Evolutionary conservation across 331 rosid species (phyloP), one percentile per base, ranked within the genome.

Genomic region (Quercus lobata): DNA sequence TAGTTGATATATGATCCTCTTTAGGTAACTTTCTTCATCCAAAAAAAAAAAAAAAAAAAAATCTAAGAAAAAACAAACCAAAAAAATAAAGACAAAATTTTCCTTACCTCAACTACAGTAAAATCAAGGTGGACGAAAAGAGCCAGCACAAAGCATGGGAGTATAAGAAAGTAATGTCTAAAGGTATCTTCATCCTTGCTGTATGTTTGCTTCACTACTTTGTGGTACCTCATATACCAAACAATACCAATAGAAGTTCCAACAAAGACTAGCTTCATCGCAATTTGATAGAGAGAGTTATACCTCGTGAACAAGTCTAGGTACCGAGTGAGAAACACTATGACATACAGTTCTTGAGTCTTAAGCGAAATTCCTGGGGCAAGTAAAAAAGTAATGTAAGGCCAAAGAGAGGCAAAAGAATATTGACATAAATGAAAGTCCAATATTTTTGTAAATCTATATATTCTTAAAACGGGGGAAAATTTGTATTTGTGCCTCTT

Each of bases 151-250:
- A 79, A 56, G 69, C 79, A 83, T n/a, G 32, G 32, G 32, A 30
- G 74, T 34, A 79, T 63, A 14, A 84, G 81, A 66, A 76, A 76
- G 65, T 80, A 80, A 58, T 84, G 87, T 19, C 58, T 71, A 78
- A 84, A 84, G 66, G 79, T 77, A 49, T 83, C 87, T 74, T 74
- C 74, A 55, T 80, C 85, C 73, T 86, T 80, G 74, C 27, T 75
- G 81, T 83, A 77, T 35, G 87, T 77, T 44, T 75, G 83, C 81
- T 71, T 83, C 77, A 86, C 89, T 22, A 83, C 85, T 77, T 83
- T 86, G 32, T 83, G 87, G 75, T 70, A 49, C 71, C 89, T 80
- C 85, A 80, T 86, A 78, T 83, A 75, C 87, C 85, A 83, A 55
- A 81, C 85, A 32, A 82, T 80, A 46, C 78, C 83, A 18, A 78